phyloP scores from a whole-genome alignment of 805 yeast species.

The Ogataea nakhonphanomensis region DNA sequence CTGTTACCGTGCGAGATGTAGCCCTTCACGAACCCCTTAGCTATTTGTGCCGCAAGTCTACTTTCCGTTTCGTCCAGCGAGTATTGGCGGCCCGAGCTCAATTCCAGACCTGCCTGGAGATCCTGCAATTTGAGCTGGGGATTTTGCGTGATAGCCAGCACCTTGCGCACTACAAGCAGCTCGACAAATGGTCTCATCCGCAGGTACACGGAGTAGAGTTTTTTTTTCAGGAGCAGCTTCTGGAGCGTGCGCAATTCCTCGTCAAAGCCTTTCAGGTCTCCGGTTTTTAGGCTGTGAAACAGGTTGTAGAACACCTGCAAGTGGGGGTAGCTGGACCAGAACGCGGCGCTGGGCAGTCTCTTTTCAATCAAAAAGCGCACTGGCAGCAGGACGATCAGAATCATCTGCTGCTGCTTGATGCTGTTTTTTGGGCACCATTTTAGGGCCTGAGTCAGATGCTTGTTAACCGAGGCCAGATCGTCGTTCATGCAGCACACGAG shows the following conservation, averaged over 20 bases:
- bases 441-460: slow-evolving; percentile 51
- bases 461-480: slow-evolving; percentile 50
- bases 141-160: slow-evolving; percentile 28
- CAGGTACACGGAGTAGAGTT: slow-evolving; percentile 58
- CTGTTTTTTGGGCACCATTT: slow-evolving; percentile 26
- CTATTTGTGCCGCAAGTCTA: slow-evolving; percentile 61
- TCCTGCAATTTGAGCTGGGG: slow-evolving; percentile 19
- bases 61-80: slow-evolving; percentile 63
- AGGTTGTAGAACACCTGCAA: slow-evolving; percentile 46
- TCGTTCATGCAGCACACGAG: slow-evolving; percentile 63
- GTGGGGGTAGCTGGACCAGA: slow-evolving; percentile 42
- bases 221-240: slow-evolving; percentile 49
- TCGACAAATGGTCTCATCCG: slow-evolving; percentile 49
- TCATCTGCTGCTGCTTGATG: slow-evolving; percentile 38
- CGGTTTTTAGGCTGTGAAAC: slow-evolving; percentile 46
- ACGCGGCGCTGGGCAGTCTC: slow-evolving; percentile 40
- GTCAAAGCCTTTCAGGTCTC: slow-evolving; percentile 56
- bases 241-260: slow-evolving; percentile 42
- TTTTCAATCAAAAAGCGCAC: slow-evolving; percentile 49
- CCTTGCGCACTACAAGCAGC: slow-evolving; percentile 46
- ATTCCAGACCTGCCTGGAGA: slow-evolving; percentile 9
- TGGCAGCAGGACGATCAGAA: slow-evolving; percentile 63
- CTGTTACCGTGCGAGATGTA: slow-evolving; percentile 74
- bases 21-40: slow-evolving; percentile 63
- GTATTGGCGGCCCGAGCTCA: slow-evolving; percentile 21